Conservation (phyloP, 2,329 filamentous ascomycete species). For the Fusarium sp. region DNA sequence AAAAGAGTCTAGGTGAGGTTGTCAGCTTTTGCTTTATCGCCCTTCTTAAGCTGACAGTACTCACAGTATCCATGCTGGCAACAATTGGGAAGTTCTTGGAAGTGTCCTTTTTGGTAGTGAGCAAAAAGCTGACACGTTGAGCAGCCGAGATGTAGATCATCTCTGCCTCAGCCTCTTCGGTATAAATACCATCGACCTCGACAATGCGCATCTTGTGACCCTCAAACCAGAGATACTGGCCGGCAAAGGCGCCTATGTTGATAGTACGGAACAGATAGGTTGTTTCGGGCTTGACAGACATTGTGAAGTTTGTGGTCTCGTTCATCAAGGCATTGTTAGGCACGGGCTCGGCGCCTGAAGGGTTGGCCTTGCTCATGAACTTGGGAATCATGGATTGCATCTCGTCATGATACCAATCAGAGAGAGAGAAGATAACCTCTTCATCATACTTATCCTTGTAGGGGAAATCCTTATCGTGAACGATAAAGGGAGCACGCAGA, state of each 20-base stretch:
- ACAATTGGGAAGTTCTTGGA: constrained; percentile 75
- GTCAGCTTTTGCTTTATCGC: neutral
- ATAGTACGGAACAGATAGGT: constrained; percentile 80
- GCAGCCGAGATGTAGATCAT: constrained; percentile 76
- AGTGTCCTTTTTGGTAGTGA: constrained; percentile 73
- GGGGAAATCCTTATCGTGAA: constrained; percentile 72
- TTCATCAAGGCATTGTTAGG: constrained; percentile 78
- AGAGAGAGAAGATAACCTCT: constrained; percentile 72
- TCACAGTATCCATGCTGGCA: constrained; percentile 75
- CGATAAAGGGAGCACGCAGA: constrained; percentile 71
- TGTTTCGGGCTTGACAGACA: constrained; percentile 72
- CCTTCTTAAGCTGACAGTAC: constrained; percentile 15
- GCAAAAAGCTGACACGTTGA: constrained; percentile 72
- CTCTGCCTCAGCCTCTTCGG: constrained; percentile 67
- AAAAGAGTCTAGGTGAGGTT: constrained; percentile 66
- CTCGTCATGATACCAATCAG: constrained; percentile 77
- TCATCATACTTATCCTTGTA: constrained; percentile 69
- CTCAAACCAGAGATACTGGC: constrained; percentile 75
- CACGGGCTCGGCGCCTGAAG: constrained; percentile 71
- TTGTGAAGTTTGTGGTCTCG: constrained; percentile 70
- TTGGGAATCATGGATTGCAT: constrained; percentile 59
- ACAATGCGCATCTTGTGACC: constrained; percentile 75
- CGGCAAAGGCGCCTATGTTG: constrained; percentile 79
- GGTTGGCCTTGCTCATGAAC: constrained; percentile 67
- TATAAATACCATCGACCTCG: constrained; percentile 80